Evolutionary conservation across 1,139 yeast genomes (phyloP).

Genomic region (Yamadazyma atmosphaerica): DNA sequence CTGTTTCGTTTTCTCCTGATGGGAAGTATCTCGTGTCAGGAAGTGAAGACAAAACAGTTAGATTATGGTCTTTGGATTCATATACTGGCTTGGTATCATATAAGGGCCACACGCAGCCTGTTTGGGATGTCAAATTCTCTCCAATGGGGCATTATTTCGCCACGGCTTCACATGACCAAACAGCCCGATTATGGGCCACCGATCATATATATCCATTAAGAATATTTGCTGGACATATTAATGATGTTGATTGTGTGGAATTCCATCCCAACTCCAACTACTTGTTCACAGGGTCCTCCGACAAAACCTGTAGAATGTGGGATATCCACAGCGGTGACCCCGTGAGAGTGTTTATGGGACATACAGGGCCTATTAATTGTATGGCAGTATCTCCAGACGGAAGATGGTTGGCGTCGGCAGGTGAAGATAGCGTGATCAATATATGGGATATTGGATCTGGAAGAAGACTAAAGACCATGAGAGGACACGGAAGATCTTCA

Average conservation of each 20-base stretch:
- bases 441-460: conserved; percentile 97
- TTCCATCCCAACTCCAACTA: conserved; percentile 97
- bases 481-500: conserved; percentile 89
- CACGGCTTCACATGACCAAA: conserved; percentile 96
- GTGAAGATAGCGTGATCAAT: conserved; percentile 87
- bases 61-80: conserved; percentile 94
- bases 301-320: conserved; percentile 98
- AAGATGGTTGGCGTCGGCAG: conserved; percentile 93
- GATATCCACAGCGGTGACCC: conserved; percentile 87
- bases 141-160: conserved; percentile 98
- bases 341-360: conserved; percentile 93
- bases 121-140: conserved; percentile 95
- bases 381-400: conserved; percentile 96
- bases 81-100: conserved; percentile 88
- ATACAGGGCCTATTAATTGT: conserved; percentile 82
- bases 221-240: conserved; percentile 95
- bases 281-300: conserved; percentile 92
- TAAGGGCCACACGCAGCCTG: conserved; percentile 94
- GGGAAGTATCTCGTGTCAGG: conserved; percentile 76
- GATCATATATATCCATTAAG: conserved; percentile 96
- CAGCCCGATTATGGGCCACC: conserved; percentile 97
- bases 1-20: conserved; percentile 88
- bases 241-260: conserved; percentile 92
- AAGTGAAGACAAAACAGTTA: conserved; percentile 88
- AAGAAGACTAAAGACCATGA: conserved; percentile 73